Evolutionary conservation across 495 filamentous ascomycete genomes (phyloP).

Genomic region (Jackrogersella minutella): DNA sequence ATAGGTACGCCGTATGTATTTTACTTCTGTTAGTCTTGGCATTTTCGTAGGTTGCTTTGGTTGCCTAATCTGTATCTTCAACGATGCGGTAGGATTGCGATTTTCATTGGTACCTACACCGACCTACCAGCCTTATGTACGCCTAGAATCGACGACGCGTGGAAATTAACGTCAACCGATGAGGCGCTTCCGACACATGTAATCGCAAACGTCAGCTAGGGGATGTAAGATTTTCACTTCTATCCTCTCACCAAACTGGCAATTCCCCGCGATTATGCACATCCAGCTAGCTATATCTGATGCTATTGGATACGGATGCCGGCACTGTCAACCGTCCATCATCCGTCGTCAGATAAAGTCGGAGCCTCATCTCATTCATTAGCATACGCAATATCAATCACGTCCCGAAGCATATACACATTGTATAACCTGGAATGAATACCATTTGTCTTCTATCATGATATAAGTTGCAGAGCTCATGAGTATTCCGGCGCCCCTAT

Average conservation of each 20-base stretch:
- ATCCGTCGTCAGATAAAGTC: not conserved
- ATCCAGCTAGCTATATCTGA: not conserved
- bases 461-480: constrained; percentile 23
- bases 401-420: not conserved
- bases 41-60: too few relatives aligned
- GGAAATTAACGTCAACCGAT: not conserved
- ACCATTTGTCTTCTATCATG: constrained; percentile 35
- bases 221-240: not conserved
- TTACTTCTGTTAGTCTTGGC: too few relatives aligned
- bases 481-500: constrained; percentile 20
- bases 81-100: too few relatives aligned
- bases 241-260: not conserved
- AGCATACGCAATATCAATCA: not conserved
- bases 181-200: not conserved
- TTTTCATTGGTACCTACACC: not conserved
- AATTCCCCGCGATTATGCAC: not conserved
- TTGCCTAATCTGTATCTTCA: too few relatives aligned
- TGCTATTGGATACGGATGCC: not conserved
- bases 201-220: not conserved
- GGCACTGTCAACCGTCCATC: not conserved
- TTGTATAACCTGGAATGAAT: constrained; percentile 6
- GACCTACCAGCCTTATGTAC: not conserved
- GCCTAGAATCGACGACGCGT: not conserved
- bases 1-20: too few relatives aligned
- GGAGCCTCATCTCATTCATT: not conserved